These are phyloP conservation scores for Suhomyces chickasaworum DNA, from an alignment of 1,139 yeast species.

Conservation along the genomic window DNA sequence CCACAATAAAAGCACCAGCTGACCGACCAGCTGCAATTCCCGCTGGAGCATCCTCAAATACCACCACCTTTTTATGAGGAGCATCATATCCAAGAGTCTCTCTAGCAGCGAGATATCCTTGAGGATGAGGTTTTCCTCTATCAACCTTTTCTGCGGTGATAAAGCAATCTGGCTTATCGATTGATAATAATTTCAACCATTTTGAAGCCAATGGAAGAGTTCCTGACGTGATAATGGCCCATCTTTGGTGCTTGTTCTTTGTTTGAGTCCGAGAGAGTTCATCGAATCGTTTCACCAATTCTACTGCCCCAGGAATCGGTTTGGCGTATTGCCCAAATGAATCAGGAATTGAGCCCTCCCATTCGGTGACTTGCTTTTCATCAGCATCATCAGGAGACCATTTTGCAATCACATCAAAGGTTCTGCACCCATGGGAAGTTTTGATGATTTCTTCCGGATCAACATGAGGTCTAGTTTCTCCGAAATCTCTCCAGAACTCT, in stretches of 20 bases:
- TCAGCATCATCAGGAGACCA: slow-evolving; percentile 76
- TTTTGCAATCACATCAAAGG: slow-evolving; percentile 71
- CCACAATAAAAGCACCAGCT: slow-evolving; percentile 81
- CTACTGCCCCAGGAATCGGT: slow-evolving; percentile 74
- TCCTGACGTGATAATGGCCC: slow-evolving; percentile 89
- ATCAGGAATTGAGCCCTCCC: slow-evolving; percentile 73
- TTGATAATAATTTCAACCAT: slow-evolving; percentile 70
- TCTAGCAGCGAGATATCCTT: slow-evolving; percentile 73
- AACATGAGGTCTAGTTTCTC: slow-evolving; percentile 66
- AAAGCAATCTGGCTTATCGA: slow-evolving; percentile 67
- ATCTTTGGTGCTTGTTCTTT: slow-evolving; percentile 50
- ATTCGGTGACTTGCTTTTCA: slow-evolving; percentile 62
- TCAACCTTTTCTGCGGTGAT: slow-evolving; percentile 78
- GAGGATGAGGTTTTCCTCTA: slow-evolving; percentile 81
- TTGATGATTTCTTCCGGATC: slow-evolving; percentile 69
- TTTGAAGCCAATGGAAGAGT: slow-evolving; percentile 73
- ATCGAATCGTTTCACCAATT: slow-evolving; percentile 59
- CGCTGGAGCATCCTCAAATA: slow-evolving; percentile 87
- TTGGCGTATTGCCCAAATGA: slow-evolving; percentile 70
- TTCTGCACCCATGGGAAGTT: slow-evolving; percentile 82
- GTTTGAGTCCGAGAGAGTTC: slow-evolving; percentile 41
- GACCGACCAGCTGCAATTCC: slow-evolving; percentile 83
- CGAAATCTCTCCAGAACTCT: slow-evolving; percentile 76
- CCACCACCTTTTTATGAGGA: slow-evolving; percentile 55
- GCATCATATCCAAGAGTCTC: slow-evolving; percentile 54